A percentile compares a stretch with the other conserved stretches of the same genome.
phyloP scores from a whole-genome alignment of 2,329 filamentous ascomycete genomes.

The Aspergillus ochraceoroseus region DNA sequence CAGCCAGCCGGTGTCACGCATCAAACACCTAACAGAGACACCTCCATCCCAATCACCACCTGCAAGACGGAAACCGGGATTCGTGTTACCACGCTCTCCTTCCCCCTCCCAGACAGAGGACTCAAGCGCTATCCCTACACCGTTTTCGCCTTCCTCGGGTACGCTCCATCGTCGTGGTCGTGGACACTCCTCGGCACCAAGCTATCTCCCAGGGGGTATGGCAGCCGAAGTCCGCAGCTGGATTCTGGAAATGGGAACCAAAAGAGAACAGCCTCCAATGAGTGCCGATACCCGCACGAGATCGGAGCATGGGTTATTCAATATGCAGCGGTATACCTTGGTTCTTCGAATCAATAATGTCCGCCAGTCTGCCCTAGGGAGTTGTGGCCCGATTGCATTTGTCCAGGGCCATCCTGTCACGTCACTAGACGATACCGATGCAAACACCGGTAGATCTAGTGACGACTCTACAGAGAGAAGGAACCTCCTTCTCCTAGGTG shows the following conservation, averaged over 20 bases:
- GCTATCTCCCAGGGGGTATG: conserved; percentile 38
- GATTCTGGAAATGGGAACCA: conserved; percentile 38
- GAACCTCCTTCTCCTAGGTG: conserved; percentile 31
- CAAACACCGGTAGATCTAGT: neutral
- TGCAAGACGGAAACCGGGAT: conserved; percentile 32
- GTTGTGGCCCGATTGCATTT: conserved; percentile 28
- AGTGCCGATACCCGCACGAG: too few species aligned
- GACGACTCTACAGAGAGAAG: neutral
- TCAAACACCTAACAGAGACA: conserved; percentile 13
- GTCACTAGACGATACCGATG: conserved; percentile 1
- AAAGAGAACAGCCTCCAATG: conserved; percentile 25
- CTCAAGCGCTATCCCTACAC: conserved; percentile 22
- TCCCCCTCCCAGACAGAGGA: conserved; percentile 25
- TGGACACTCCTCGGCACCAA: conserved; percentile 18
- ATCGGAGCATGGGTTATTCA: neutral
- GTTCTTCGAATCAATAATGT: conserved; percentile 19
- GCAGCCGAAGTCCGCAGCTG: conserved; percentile 41
- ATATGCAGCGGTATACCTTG: conserved; percentile 18
- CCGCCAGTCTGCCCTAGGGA: conserved; percentile 19
- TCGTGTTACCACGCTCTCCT: conserved; percentile 38
- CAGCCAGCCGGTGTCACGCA: conserved; percentile 13
- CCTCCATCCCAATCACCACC: conserved; percentile 3
- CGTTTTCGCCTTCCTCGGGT: conserved; percentile 37
- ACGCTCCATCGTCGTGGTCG: conserved; percentile 31
- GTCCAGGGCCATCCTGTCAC: conserved; percentile 14